These are phyloP conservation scores for Coelastrella sp. DNA, from an alignment of 139 green algal species.

Conservation along the genomic window DNA sequence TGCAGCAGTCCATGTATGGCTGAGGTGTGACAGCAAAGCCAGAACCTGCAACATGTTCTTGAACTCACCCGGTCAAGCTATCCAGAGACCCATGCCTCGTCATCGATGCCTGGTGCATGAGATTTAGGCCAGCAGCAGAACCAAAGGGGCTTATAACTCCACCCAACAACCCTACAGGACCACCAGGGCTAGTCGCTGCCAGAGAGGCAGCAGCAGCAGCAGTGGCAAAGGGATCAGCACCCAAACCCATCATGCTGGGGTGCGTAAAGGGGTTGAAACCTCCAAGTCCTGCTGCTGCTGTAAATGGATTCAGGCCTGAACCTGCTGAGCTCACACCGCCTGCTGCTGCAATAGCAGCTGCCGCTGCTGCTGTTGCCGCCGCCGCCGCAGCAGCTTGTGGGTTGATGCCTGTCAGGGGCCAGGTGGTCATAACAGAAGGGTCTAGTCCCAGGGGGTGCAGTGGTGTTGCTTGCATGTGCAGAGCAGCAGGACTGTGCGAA, in stretches of 20 bases:
- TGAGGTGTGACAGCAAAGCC: too few species aligned
- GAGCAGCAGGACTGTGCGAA: conserved; percentile 79
- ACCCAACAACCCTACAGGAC: not conserved
- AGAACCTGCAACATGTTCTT: too few species aligned
- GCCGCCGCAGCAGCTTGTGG: conserved; percentile 15
- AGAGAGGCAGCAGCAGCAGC: conserved; percentile 15
- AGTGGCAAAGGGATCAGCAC: not conserved
- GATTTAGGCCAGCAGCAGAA: not conserved
- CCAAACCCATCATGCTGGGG: conserved; percentile 22
- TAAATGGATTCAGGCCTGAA: not conserved
- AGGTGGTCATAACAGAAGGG: not conserved
- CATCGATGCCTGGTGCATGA: not conserved
- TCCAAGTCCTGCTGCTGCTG: not conserved
- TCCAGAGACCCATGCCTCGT: not conserved
- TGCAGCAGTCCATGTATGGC: not conserved
- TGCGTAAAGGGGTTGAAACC: not conserved
- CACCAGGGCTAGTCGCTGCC: not conserved
- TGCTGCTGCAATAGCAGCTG: conserved; percentile 14
- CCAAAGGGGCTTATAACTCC: not conserved
- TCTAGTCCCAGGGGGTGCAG: not conserved
- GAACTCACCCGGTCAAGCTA: not conserved
- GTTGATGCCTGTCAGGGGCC: conserved; percentile 12
- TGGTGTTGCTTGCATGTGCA: conserved; percentile 12
- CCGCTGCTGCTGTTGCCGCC: conserved; percentile 19
- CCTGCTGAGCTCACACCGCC: not conserved